Base-by-base conservation (phyloP, 2,329 filamentous ascomycete species). In the Fusarium palustre region DNA sequence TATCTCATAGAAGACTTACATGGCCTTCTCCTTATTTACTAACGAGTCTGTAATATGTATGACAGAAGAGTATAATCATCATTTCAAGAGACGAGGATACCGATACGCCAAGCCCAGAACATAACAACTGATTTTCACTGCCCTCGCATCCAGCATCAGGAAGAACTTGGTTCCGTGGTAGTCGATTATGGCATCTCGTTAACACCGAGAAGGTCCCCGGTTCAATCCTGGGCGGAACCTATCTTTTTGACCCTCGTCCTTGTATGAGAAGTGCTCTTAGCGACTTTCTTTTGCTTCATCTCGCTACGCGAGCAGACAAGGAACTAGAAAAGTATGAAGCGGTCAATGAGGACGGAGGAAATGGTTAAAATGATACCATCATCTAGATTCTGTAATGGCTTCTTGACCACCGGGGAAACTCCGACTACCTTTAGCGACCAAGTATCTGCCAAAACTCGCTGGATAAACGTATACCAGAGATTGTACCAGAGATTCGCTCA, bases 101-200 rank as follows among this genome's bases (percentile, higher is more conserved):
- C 11, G 18, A 10, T 12, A n/a, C 16, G 12, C 12, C 3, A 10
- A 12, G 10, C 7, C 9, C 13, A 33, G 7, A 7, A 15, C 1
- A 24, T 2, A 4, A 1, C 22, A 3, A 0, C 18, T 7, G 4
- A 25, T 0, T 1, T 4, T 2, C 5, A 5, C 0, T 11, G 4
- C 2, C 0, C 3, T 2, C 1, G 3, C 2, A 2, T 10, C 13
- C 46, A 12, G 20, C 55, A 64, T 12, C 38, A 63, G 60, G 10
- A 45, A 7, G 24, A 10, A n/a, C 18, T 31, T 33, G 71, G 70
- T 73, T 71, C 47, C 66, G 68, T 73, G 71, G 70, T 71, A 73
- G 36, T 49, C 50, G 54, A 43, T 60, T 49, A 60, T 60, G 57
- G 42, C 54, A 60, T 60, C 54, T 59, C 54, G 34, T 59, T 58